Conservation (phyloP, 441 rosid species). For the Erysimum cheiri region DNA sequence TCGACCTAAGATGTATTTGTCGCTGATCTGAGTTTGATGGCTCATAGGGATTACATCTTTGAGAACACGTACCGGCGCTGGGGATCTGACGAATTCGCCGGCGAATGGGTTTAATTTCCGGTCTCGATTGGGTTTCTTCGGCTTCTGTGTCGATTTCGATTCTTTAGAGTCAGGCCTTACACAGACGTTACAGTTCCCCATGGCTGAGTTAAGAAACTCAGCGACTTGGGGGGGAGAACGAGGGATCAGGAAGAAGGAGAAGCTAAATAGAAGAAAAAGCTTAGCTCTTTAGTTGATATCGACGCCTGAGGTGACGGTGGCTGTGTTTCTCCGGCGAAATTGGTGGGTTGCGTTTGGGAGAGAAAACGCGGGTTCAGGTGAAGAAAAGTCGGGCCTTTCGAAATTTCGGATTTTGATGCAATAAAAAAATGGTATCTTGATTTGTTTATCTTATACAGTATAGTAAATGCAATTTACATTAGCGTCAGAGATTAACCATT, state of each 20-base stretch:
- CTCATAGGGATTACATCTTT: conserved; percentile 69
- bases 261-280: not conserved
- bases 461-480: conserved; percentile 26
- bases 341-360: conserved; percentile 20
- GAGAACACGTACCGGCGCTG: conserved; percentile 68
- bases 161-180: conserved; percentile 57
- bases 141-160: conserved; percentile 36
- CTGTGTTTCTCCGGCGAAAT: conserved; percentile 32
- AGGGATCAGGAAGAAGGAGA: not conserved
- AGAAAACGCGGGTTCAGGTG: conserved; percentile 70
- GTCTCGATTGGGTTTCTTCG: conserved; percentile 53
- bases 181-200: conserved; percentile 96
- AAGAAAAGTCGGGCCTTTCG: conserved; percentile 52
- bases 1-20: conserved; percentile 82
- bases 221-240: conserved; percentile 20
- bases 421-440: not conserved
- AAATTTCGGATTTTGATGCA: conserved; percentile 34
- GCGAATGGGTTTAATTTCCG: conserved; percentile 66
- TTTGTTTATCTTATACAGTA: not conserved
- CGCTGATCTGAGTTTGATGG: conserved; percentile 74
- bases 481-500: conserved; percentile 27
- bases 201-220: conserved; percentile 36
- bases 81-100: conserved; percentile 51
- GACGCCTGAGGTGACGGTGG: conserved; percentile 16
- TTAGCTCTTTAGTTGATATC: not conserved